phyloP scores from a whole-genome alignment of 2,329 filamentous ascomycete genomes.

The Botrytis elliptica region DNA sequence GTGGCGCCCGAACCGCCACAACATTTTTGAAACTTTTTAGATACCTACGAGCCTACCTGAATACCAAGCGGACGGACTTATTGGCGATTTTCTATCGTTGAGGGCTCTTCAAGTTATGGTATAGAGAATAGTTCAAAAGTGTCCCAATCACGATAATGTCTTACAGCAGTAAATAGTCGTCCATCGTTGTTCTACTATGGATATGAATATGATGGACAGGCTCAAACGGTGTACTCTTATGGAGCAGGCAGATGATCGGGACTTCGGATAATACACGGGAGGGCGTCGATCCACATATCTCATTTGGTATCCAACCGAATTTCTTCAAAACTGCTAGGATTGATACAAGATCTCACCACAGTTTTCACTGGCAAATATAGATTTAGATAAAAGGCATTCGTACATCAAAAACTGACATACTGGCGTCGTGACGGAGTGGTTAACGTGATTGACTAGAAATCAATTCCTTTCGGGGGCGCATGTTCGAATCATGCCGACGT shows the following conservation, averaged over 20 bases:
- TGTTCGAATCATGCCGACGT: conserved; percentile 12
- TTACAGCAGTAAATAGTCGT: background rate
- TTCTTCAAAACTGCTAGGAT: background rate
- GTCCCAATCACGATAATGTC: background rate
- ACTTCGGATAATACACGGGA: background rate
- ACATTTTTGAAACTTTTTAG: background rate
- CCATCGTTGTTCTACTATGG: background rate
- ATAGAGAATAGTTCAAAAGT: background rate
- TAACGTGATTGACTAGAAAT: conserved; percentile 12
- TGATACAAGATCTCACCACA: background rate
- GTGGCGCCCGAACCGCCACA: conserved; percentile 1
- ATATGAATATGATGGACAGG: background rate
- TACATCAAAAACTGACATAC: accelerated
- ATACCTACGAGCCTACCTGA: no score
- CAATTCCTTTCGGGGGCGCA: conserved; percentile 10
- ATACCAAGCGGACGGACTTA: background rate
- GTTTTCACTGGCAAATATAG: accelerated
- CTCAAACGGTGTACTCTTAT: background rate
- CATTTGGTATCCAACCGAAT: conserved; percentile 2
- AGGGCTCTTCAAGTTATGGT: no score
- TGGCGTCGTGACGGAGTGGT: conserved; percentile 13
- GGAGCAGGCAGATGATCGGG: background rate
- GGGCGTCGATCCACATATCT: conserved; percentile 9
- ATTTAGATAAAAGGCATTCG: accelerated
- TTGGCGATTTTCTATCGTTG: background rate